Conservation (phyloP, 345 rosid genomes). For the Moricandia arvensis region DNA sequence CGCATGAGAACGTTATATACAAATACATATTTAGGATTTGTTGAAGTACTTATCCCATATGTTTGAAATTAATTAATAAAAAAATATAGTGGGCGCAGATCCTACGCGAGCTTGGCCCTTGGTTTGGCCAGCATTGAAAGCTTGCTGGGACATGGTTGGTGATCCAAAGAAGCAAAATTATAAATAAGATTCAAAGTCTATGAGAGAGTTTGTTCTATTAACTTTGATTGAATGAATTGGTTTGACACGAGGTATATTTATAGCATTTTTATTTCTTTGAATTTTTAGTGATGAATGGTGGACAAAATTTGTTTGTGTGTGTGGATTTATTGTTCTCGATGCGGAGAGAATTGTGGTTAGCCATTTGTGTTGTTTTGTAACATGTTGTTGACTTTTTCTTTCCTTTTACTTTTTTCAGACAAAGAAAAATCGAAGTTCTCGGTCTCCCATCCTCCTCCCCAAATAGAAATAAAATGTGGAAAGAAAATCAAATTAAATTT, state of each 20-base stretch:
- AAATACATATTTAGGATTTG: constrained; percentile 1
- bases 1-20: constrained; percentile 3
- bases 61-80: neutral
- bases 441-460: neutral
- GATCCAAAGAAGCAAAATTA: neutral
- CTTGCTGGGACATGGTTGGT: constrained; percentile 36
- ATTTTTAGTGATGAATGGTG: neutral
- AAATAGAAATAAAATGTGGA: neutral
- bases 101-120: constrained; percentile 33
- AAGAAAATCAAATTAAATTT: neutral
- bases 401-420: constrained; percentile 1
- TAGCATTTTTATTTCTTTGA: neutral
- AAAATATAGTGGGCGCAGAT: neutral
- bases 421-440: neutral
- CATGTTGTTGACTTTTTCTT: constrained; percentile 15
- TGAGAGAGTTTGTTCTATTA: constrained; percentile 6
- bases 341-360: constrained; percentile 26
- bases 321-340: constrained; percentile 26
- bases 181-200: neutral
- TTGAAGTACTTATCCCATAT: neutral
- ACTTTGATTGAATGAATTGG: constrained; percentile 21
- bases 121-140: constrained; percentile 34
- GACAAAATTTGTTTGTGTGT: neutral
- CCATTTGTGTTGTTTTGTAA: constrained; percentile 19
- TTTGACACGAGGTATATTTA: constrained; percentile 14